Percentiles rank a stretch among this genome's conserved stretches.
Evolutionary conservation across 805 yeast species (phyloP).

Genomic region (Brettanomyces bruxellensis): DNA sequence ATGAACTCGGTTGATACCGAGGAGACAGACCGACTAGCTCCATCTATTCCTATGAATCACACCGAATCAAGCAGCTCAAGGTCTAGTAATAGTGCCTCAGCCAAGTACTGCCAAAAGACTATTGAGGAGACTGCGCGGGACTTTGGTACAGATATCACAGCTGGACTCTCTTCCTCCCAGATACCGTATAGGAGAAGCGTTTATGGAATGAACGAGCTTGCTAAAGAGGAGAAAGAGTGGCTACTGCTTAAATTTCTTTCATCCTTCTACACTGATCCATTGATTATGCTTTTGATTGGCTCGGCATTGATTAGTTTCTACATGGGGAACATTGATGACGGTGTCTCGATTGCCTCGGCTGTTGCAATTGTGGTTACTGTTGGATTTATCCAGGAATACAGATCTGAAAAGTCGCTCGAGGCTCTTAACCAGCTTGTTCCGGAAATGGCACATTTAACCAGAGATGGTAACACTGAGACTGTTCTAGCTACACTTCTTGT

Average conservation of each 20-base stretch:
- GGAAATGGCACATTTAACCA: conserved; percentile 86
- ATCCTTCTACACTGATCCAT: conserved; percentile 84
- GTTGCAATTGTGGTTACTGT: conserved; percentile 90
- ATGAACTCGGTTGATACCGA: neutral
- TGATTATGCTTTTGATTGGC: conserved; percentile 79
- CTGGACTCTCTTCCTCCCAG: conserved; percentile 59
- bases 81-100: conserved; percentile 30
- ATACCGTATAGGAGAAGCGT: conserved; percentile 59
- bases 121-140: conserved; percentile 57
- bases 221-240: conserved; percentile 68
- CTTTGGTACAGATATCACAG: conserved; percentile 47
- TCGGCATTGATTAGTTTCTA: conserved; percentile 80
- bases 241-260: conserved; percentile 62
- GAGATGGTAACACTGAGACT: conserved; percentile 71
- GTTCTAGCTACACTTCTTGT: conserved; percentile 82
- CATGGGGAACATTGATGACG: conserved; percentile 96
- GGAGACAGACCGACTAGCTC: conserved; percentile 2
- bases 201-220: conserved; percentile 78
- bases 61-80: conserved; percentile 7
- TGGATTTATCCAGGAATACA: conserved; percentile 94
- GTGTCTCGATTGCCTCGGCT: conserved; percentile 88
- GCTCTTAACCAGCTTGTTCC: conserved; percentile 92
- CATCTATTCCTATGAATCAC: neutral
- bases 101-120: conserved; percentile 50
- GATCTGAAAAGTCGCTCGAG: conserved; percentile 90